Conservation (phyloP, 2,329 filamentous ascomycete genomes). For the Aureobasidium sp. region DNA sequence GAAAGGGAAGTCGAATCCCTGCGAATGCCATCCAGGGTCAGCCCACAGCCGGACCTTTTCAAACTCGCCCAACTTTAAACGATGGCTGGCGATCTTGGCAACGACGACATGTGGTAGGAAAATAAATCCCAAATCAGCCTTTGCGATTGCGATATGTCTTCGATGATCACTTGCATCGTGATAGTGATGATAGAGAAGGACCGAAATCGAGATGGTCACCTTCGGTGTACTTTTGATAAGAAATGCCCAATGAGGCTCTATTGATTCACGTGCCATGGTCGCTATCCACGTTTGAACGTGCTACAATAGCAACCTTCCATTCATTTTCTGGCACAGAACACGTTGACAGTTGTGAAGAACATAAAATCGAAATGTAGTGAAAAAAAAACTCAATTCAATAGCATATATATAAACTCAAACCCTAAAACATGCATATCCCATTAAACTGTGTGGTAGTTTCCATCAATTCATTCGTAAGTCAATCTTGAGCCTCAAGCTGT, state of each 20-base stretch:
- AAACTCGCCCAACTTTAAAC: background rate
- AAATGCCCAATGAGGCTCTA: background rate
- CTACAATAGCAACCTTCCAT: no score
- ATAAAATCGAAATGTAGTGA: no score
- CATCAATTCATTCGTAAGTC: background rate
- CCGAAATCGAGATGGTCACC: background rate
- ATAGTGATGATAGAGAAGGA: background rate
- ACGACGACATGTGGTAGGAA: conserved; percentile 12
- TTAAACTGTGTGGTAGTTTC: background rate
- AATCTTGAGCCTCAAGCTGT: background rate
- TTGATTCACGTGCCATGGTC: background rate
- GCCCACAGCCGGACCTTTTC: conserved; percentile 5
- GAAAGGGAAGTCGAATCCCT: conserved; percentile 4
- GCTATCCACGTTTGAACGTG: background rate
- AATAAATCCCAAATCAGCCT: background rate
- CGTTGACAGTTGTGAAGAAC: background rate
- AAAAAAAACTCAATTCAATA: background rate
- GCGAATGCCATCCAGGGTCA: background rate
- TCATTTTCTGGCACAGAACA: background rate
- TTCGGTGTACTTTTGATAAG: background rate
- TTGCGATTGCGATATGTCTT: background rate
- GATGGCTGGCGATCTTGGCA: conserved; percentile 7
- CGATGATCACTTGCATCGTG: background rate
- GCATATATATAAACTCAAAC: background rate
- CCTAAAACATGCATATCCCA: background rate